Evolutionary conservation across 495 filamentous ascomycete genomes (phyloP), one percentile per base, ranked within the genome.

Genomic region (Hyaloscypha variabilis): DNA sequence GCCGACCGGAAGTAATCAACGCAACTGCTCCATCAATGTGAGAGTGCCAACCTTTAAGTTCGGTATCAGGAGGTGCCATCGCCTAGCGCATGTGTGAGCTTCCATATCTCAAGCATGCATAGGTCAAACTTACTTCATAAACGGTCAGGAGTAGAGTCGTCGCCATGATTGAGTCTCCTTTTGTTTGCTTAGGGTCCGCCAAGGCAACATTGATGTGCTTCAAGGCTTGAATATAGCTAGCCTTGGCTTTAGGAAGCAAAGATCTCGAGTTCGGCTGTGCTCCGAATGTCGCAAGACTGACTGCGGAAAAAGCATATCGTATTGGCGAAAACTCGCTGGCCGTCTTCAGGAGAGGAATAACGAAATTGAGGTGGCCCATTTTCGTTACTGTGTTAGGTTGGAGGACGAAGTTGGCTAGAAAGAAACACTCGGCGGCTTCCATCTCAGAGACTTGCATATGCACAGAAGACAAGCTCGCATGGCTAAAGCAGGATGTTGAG

Each of bases 1-100:
- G 11, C 49, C 23, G 11, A 1, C 49, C 19, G 17, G 49, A 51
- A 21, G 19, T 51, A 3, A 51, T 25, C 23, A 51, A 51, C 19
- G 49, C 23, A 6, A 51, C 23, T 6, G 49, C 49, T 8, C 49
- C 49, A 17, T 51, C 49, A 51, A 51, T 51, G 17, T 51, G 49
- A 51, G 49, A 51, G n/a, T 51, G 19, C 49, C 49, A 51, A 8
- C 49, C 49, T 51, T 25, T n/a, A 51, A 51, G 49, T 14, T 51
- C 23, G 1, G 49, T 51, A 8, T 51, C 49, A 0, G 49, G 23
- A 6, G 6, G 49, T 8, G 17, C 23, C 49, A 51, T 51, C n/a
- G 1, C 19, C 49, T 51, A 46, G 49, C 8, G 17, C 8, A 51
- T 14, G 6, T 51, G 23, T 51, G 8, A 51, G 49, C 13, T 8